A percentile compares a stretch with the other conserved stretches of the same genome.
phyloP scores from a whole-genome alignment of 768 basidiomycete genomes.

The Pleurotus platypus region DNA sequence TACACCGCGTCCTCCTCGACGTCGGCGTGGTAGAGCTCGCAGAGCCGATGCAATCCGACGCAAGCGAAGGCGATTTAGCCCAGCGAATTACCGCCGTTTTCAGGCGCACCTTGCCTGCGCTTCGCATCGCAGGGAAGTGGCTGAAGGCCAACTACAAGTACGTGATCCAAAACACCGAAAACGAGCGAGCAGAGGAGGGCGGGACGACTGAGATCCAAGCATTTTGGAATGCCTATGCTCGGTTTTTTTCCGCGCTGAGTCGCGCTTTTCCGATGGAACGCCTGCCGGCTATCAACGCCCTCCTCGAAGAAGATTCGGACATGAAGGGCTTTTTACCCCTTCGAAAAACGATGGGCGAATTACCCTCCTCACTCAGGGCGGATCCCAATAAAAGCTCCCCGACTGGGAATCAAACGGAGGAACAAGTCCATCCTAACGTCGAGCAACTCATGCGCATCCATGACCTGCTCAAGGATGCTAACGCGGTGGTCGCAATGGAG shows the following conservation, averaged over 20 bases:
- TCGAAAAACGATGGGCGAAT: constrained; percentile 50
- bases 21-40: constrained; percentile 62
- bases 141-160: constrained; percentile 72
- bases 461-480: constrained; percentile 77
- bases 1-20: constrained; percentile 61
- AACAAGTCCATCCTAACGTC: constrained; percentile 80
- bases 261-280: constrained; percentile 64
- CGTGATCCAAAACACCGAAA: constrained; percentile 38
- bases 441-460: constrained; percentile 93
- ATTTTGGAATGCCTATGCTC: constrained; percentile 74
- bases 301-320: constrained; percentile 89
- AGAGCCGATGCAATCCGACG: constrained; percentile 52
- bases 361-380: not conserved
- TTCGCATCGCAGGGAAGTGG: constrained; percentile 92
- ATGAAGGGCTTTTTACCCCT: constrained; percentile 86
- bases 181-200: constrained; percentile 28
- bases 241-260: constrained; percentile 60
- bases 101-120: constrained; percentile 78
- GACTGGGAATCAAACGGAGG: constrained; percentile 21
- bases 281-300: constrained; percentile 53
- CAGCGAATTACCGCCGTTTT: constrained; percentile 84
- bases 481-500: constrained; percentile 43
- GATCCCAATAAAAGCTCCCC: not conserved
- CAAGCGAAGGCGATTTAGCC: constrained; percentile 58
- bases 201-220: constrained; percentile 28